phyloP scores from a whole-genome alignment of 2,329 filamentous ascomycete species.

The Talaromyces sp. region DNA sequence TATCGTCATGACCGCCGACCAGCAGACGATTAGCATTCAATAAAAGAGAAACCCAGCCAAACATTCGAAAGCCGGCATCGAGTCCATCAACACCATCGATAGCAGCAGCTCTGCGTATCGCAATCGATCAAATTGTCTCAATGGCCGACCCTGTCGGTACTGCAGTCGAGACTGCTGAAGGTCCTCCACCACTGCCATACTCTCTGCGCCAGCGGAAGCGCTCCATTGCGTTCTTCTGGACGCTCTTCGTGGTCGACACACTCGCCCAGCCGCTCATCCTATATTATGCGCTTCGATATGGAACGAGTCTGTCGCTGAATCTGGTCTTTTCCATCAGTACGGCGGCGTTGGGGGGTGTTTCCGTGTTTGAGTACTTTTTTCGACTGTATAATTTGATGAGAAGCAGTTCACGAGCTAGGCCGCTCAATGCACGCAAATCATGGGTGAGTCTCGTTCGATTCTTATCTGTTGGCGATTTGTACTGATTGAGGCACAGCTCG shows the following conservation, averaged over 20 bases:
- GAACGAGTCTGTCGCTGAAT: constrained; percentile 47
- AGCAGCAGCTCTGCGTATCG: background rate
- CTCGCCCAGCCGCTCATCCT: constrained; percentile 56
- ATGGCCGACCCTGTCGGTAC: constrained; percentile 31
- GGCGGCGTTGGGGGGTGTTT: constrained; percentile 39
- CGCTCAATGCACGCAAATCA: constrained; percentile 42
- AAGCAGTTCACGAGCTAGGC: constrained; percentile 36
- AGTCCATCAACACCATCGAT: background rate
- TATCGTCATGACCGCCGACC: background rate
- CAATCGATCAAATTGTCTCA: background rate
- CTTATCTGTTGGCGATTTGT: background rate
- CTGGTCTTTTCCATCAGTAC: constrained; percentile 45
- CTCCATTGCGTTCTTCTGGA: constrained; percentile 58
- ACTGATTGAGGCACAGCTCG: constrained; percentile 31
- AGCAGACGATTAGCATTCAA: background rate
- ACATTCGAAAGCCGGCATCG: background rate
- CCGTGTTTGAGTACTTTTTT: constrained; percentile 44
- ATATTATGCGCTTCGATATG: constrained; percentile 61
- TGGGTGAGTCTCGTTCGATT: constrained; percentile 30
- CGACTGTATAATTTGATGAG: constrained; percentile 39
- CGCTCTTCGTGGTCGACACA: constrained; percentile 56
- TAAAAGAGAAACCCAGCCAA: background rate
- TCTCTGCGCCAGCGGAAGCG: constrained; percentile 52
- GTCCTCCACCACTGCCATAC: constrained; percentile 54
- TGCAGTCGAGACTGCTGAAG: constrained; percentile 18